A percentile compares a stretch with the other conserved stretches of the same genome.
Evolutionary conservation across 2,329 filamentous ascomycete species (phyloP).

Genomic region (Didymella sp.): DNA sequence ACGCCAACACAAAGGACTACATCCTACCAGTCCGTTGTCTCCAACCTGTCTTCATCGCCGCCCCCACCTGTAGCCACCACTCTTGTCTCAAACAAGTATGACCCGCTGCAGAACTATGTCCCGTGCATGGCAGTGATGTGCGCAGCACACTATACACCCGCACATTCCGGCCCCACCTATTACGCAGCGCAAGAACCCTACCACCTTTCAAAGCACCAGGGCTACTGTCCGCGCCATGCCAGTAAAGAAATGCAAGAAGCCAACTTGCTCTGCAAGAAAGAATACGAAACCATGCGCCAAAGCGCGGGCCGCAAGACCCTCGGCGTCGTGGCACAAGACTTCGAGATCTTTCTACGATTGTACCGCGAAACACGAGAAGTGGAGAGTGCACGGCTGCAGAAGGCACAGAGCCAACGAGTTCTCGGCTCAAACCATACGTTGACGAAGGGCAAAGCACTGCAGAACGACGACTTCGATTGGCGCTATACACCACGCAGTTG

Average conservation of each 20-base stretch:
- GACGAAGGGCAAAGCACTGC: slow-evolving; percentile 3
- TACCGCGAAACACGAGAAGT: slow-evolving; percentile 25
- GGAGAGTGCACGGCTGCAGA: slow-evolving; percentile 22
- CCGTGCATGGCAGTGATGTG: slow-evolving; percentile 40
- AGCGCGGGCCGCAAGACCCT: slow-evolving; percentile 45
- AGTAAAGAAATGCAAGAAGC: slow-evolving; percentile 37
- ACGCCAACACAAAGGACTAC: slow-evolving; percentile 22
- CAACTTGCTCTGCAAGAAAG: slow-evolving; percentile 33
- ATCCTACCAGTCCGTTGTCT: slow-evolving; percentile 32
- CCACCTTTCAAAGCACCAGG: slow-evolving; percentile 33
- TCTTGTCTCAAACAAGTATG: slow-evolving; percentile 32
- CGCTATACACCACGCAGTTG: slow-evolving; percentile 37
- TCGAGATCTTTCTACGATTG: slow-evolving; percentile 30
- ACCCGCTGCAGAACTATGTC: slow-evolving; percentile 41
- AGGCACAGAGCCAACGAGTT: slow-evolving; percentile 22
- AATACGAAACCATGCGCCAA: slow-evolving; percentile 41
- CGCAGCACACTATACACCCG: slow-evolving; percentile 34
- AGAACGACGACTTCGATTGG: slow-evolving; percentile 33
- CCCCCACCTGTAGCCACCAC: slow-evolving; percentile 24
- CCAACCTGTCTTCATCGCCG: slow-evolving; percentile 27
- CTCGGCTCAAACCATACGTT: slow-evolving; percentile 14
- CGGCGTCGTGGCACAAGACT: slow-evolving; percentile 36
- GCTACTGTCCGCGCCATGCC: slow-evolving; percentile 39
- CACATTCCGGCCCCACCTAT: slow-evolving; percentile 37
- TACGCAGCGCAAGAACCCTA: slow-evolving; percentile 40